Evolutionary conservation across 2,329 filamentous ascomycete genomes (phyloP).

Genomic region (Cladophialophora psammophila): DNA sequence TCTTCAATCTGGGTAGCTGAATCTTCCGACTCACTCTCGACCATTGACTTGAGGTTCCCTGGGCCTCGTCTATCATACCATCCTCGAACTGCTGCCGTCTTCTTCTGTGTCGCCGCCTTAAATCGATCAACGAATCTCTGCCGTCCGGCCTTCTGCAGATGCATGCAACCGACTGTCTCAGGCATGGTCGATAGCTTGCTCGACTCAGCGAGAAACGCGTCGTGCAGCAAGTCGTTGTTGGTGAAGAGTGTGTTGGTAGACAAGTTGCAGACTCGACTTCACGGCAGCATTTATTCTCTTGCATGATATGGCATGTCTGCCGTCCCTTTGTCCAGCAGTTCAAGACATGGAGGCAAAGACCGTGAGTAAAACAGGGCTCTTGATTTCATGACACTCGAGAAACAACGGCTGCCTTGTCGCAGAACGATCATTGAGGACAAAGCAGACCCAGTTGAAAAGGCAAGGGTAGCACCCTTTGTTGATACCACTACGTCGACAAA

Average conservation of each 20-base stretch:
- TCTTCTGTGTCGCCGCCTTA: constrained; percentile 18
- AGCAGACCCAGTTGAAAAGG: neutral
- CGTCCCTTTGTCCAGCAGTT: neutral
- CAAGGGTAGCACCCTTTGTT: neutral
- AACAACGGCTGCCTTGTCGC: neutral
- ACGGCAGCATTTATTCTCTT: neutral
- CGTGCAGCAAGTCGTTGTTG: neutral
- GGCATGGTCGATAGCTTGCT: neutral
- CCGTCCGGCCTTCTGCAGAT: neutral
- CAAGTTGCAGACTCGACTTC: neutral
- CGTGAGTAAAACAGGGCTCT: neutral
- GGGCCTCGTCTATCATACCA: constrained; percentile 13
- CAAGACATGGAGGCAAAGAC: neutral
- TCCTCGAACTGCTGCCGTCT: constrained; percentile 11
- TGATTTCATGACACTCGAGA: neutral
- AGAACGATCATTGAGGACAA: neutral
- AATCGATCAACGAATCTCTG: constrained; percentile 13
- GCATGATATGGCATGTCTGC: neutral
- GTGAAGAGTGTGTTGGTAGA: constrained; percentile 2
- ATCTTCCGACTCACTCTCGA: constrained; percentile 11
- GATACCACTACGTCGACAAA: neutral
- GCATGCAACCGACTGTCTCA: neutral
- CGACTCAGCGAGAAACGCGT: neutral
- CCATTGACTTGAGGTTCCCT: constrained; percentile 10
- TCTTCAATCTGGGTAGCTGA: constrained; percentile 15